Percentiles rank a stretch among this genome's conserved stretches.
Conservation (phyloP, 768 basidiomycete genomes). For the Lentinula guzmanii region DNA sequence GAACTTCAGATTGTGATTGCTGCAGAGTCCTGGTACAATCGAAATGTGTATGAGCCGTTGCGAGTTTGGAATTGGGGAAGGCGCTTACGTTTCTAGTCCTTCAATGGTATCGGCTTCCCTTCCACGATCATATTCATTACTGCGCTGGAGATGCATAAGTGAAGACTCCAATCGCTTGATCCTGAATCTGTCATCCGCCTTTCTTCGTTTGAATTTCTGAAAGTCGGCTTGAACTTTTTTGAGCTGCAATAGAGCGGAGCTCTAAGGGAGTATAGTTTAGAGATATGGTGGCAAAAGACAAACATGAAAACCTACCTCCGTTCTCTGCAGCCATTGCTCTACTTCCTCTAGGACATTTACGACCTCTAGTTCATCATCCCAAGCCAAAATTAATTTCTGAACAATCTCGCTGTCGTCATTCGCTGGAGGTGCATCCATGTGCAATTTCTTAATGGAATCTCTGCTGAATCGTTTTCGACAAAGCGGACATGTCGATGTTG, state of each 20-base stretch:
- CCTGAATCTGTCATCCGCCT: not conserved
- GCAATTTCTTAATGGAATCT: slow-evolving; percentile 60
- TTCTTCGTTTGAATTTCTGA: not conserved
- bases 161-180: not conserved
- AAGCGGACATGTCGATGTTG: slow-evolving; percentile 54
- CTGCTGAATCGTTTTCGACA: slow-evolving; percentile 56
- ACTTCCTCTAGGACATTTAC: not conserved
- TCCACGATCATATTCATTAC: not conserved
- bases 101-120: not conserved
- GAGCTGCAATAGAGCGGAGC: not conserved
- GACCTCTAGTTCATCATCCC: slow-evolving; percentile 30
- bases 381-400: slow-evolving; percentile 29
- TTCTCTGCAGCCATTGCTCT: not conserved
- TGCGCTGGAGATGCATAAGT: not conserved
- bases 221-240: not conserved
- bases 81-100: not conserved
- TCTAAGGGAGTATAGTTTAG: not conserved
- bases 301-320: not conserved
- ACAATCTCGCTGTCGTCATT: slow-evolving; percentile 28
- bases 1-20: not conserved
- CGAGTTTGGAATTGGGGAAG: not conserved
- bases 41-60: not conserved
- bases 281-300: not conserved
- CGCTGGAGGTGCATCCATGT: slow-evolving; percentile 45
- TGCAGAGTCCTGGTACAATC: not conserved